phyloP scores from a whole-genome alignment of 768 basidiomycete genomes.

The Pleurotus tuber-regium region DNA sequence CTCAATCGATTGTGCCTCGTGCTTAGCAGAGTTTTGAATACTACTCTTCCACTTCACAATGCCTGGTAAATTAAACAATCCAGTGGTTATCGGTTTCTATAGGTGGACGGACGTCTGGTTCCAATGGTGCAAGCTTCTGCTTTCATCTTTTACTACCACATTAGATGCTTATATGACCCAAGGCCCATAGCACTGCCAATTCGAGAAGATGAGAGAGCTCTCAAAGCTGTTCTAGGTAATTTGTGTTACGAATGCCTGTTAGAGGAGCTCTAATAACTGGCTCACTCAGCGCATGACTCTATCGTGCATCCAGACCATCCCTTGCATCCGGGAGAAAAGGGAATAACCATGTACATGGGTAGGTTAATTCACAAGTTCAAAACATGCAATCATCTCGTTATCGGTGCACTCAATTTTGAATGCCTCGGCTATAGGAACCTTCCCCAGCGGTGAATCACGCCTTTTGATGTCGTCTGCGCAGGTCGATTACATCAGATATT shows the following conservation, averaged over 20 bases:
- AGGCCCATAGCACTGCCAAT: conserved; percentile 62
- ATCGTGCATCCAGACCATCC: conserved; percentile 73
- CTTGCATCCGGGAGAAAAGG: conserved; percentile 59
- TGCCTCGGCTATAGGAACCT: too few relatives aligned
- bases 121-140: conserved; percentile 51
- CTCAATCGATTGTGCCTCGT: neutral
- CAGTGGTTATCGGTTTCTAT: conserved; percentile 69
- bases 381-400: too few relatives aligned
- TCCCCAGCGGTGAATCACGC: conserved; percentile 71
- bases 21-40: too few relatives aligned
- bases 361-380: too few relatives aligned
- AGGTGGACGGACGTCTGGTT: conserved; percentile 85
- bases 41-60: neutral
- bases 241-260: neutral
- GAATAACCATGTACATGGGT: conserved; percentile 74
- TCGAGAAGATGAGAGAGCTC: conserved; percentile 51
- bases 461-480: conserved; percentile 81
- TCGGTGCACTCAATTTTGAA: too few relatives aligned
- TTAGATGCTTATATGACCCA: conserved; percentile 6
- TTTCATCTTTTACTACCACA: neutral
- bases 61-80: conserved; percentile 20
- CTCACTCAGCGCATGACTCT: conserved; percentile 52
- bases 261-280: neutral
- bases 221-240: conserved; percentile 66
- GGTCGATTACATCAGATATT: conserved; percentile 83